Base-by-base conservation (phyloP, 2,329 filamentous ascomycete genomes). In the Xylariaceae sp. region DNA sequence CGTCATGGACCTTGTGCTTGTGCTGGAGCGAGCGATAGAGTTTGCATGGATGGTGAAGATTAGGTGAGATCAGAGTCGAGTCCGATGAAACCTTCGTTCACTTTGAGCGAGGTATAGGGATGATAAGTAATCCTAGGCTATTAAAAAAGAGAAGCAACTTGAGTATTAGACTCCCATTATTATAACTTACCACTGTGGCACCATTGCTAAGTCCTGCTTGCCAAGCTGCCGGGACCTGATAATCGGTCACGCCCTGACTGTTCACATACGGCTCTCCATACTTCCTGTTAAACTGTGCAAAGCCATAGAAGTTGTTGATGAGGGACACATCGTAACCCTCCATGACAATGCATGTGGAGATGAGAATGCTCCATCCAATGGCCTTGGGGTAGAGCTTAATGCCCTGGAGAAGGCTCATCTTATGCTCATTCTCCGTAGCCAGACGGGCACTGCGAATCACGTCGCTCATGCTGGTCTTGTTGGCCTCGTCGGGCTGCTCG, bases 261-360 rank as follows among this genome's bases (percentile, higher is more conserved):
- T 56, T 60, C 12, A 63, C 60, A 17, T 77, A 71, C 53, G 74
- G 75, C 41, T 78, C 75, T 54, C 84, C 84, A 65, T 85, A 86
- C 69, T 85, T 86, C 63, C 71, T 71, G 64, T 82, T 83, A 72
- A 86, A 87, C 65, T 83, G 79, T 4, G 79, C 76, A 53, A 84
- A 83, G 34, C 81, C 82, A 61, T 82, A 93, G 70, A 95, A 92
- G 74, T 93, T 93, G 78, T 88, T 91, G 67, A 95, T 85, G 50
- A 96, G 78, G 67, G 85, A 87, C 56, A 95, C 81, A 70, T 96
- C 91, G 76, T 93, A 96, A 29, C 91, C 92, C 74, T 96, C 92
- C 92, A 96, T 96, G 67, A 85, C 86, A 69, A 96, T 95, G 71
- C 90, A 93, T 0, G 91, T 94, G n/a, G 89, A 94, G 73, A 96